These are phyloP conservation scores for Ailanthus altissimus DNA, from an alignment of 345 rosid species.

Conservation along the genomic window DNA sequence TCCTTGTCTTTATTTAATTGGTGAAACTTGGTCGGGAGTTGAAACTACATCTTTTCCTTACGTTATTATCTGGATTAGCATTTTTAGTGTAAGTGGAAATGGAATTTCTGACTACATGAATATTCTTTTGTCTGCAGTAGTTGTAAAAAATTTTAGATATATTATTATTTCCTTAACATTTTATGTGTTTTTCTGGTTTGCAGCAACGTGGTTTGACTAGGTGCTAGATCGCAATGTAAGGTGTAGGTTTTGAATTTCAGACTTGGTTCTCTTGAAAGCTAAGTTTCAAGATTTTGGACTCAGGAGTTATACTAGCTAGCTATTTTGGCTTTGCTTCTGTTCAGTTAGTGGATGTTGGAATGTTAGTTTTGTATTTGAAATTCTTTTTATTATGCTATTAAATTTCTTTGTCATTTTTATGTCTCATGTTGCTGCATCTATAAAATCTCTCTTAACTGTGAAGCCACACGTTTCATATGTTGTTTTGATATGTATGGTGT, in stretches of 20 bases:
- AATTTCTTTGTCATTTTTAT: background rate
- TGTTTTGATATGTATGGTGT: background rate
- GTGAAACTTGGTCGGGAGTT: background rate
- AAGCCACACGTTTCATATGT: background rate
- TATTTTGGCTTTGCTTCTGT: slow-evolving; percentile 4
- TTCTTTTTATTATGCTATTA: background rate
- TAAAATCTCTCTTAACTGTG: background rate
- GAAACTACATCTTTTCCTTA: background rate
- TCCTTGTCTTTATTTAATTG: background rate
- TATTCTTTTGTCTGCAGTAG: background rate
- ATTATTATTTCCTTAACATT: background rate
- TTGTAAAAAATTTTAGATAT: background rate
- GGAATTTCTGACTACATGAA: too few species aligned
- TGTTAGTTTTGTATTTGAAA: background rate
- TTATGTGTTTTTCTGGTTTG: background rate
- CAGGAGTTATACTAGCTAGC: background rate
- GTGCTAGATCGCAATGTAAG: background rate
- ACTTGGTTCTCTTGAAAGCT: background rate
- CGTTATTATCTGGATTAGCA: background rate
- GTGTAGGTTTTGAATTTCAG: background rate
- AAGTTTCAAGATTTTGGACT: background rate
- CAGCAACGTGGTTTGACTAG: background rate
- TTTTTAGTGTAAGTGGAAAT: background rate
- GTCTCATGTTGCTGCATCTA: background rate
- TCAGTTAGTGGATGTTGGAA: slow-evolving; percentile 9